phyloP scores from a whole-genome alignment of 352 stramenopile species.

The Globisporangium carolinianum region DNA sequence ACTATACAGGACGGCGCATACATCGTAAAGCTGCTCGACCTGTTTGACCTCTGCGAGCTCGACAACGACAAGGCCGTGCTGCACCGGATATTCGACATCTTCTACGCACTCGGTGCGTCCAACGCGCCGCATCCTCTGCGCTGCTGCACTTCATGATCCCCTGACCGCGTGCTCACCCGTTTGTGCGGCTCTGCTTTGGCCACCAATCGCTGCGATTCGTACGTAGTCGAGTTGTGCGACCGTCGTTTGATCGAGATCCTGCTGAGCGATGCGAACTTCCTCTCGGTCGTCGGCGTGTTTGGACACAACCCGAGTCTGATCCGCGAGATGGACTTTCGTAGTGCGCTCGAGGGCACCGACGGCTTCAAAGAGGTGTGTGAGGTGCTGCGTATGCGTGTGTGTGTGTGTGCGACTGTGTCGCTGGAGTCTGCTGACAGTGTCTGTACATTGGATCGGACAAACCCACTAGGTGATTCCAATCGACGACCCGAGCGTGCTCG shows the following conservation, averaged over 20 bases:
- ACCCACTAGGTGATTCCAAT: conserved; percentile 60
- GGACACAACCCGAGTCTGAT: conserved; percentile 75
- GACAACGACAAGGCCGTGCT: conserved; percentile 50
- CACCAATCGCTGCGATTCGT: too few relatives aligned
- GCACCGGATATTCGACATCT: conserved; percentile 69
- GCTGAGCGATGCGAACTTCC: conserved; percentile 68
- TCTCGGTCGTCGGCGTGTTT: conserved; percentile 77
- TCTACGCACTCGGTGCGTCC: conserved; percentile 53
- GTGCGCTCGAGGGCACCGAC: conserved; percentile 43
- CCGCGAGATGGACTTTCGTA: conserved; percentile 67
- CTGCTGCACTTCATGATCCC: neutral
- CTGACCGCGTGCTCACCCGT: too few relatives aligned
- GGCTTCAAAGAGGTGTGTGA: conserved; percentile 59
- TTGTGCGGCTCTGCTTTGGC: too few relatives aligned
- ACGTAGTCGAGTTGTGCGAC: conserved; percentile 69
- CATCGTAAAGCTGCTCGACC: conserved; percentile 62
- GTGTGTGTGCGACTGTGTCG: too few relatives aligned
- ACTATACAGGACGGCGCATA: conserved; percentile 50
- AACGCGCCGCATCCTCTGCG: too few relatives aligned
- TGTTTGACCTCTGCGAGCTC: conserved; percentile 69
- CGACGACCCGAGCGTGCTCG: conserved; percentile 42
- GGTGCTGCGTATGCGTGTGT: neutral
- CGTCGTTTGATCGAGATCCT: conserved; percentile 58
- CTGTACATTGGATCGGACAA: neutral
- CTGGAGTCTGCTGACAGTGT: neutral